Conservation (phyloP, 495 filamentous ascomycete genomes). For the Parathielavia hyrcaniae region DNA sequence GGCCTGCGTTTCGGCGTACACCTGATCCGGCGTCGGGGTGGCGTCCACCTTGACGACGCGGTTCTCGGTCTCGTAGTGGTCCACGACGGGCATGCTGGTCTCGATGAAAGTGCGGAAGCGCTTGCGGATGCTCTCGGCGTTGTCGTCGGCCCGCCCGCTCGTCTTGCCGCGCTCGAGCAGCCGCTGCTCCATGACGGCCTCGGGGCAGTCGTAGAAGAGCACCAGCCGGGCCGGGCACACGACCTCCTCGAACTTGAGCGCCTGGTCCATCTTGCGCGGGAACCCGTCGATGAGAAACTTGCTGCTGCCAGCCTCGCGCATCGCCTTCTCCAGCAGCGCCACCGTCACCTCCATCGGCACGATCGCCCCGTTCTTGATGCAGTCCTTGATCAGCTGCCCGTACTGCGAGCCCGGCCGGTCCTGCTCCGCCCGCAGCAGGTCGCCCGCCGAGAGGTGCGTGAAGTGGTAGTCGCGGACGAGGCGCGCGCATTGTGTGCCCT, state of each 20-base stretch:
- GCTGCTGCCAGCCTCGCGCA: conserved; percentile 49
- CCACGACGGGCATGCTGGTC: conserved; percentile 93
- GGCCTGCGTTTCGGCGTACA: conserved; percentile 62
- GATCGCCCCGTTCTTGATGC: conserved; percentile 89
- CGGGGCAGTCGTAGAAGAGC: conserved; percentile 86
- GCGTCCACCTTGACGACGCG: conserved; percentile 76
- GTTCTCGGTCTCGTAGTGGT: conserved; percentile 67
- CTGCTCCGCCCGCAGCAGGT: conserved; percentile 91
- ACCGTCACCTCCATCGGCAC: conserved; percentile 99
- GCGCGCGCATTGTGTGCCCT: conserved; percentile 82
- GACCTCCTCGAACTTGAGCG: conserved; percentile 79
- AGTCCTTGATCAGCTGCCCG: conserved; percentile 78
- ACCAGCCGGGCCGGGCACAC: conserved; percentile 78
- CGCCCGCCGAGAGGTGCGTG: conserved; percentile 85
- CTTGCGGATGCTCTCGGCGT: conserved; percentile 91
- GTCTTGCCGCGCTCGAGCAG: conserved; percentile 88
- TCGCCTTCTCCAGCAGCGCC: conserved; percentile 83
- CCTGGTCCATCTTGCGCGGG: conserved; percentile 95
- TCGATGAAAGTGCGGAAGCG: conserved; percentile 88
- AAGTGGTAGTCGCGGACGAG: conserved; percentile 88
- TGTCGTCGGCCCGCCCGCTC: conserved; percentile 84
- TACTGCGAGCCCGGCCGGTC: conserved; percentile 76
- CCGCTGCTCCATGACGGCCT: conserved; percentile 75
- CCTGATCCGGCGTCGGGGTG: conserved; percentile 59
- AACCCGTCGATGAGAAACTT: conserved; percentile 92